Conservation (phyloP, 2,329 filamentous ascomycete genomes). For the Tricladium varicosporioides region DNA sequence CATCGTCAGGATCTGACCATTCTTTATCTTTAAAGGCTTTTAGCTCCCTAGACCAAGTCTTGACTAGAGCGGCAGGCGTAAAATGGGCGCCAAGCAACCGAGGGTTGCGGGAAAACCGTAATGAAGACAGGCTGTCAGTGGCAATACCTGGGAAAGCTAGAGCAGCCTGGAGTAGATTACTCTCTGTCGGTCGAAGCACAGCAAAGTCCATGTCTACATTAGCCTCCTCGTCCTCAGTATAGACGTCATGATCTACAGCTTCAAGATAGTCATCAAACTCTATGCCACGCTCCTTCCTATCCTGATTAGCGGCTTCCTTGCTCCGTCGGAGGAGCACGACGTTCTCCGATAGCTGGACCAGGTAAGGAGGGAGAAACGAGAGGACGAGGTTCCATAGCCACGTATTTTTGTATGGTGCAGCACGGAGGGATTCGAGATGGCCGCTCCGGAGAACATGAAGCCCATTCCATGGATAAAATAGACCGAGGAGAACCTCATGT, state of each 20-base stretch:
- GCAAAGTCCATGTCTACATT: slow-evolving; percentile 11
- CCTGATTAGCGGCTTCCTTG: slow-evolving; percentile 8
- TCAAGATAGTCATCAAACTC: slow-evolving; percentile 12
- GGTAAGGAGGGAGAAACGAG: slow-evolving; percentile 8
- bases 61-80: slow-evolving; percentile 5
- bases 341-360: slow-evolving; percentile 8
- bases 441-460: background rate
- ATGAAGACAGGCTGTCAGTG: slow-evolving; percentile 1
- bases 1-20: slow-evolving; percentile 1
- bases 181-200: slow-evolving; percentile 6
- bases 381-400: slow-evolving; percentile 11
- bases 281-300: slow-evolving; percentile 6
- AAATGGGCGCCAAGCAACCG: slow-evolving; percentile 1
- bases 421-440: slow-evolving; percentile 2
- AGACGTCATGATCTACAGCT: slow-evolving; percentile 6
- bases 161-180: slow-evolving; percentile 6
- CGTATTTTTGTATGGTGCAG: slow-evolving; percentile 7
- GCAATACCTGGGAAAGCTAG: slow-evolving; percentile 5
- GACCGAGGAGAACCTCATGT: slow-evolving; percentile 9
- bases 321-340: slow-evolving; percentile 8
- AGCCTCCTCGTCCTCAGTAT: slow-evolving; percentile 4
- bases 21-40: slow-evolving; percentile 7
- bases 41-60: slow-evolving; percentile 8
- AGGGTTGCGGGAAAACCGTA: slow-evolving; percentile 2
- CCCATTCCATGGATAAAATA: slow-evolving; percentile 8